Conservation (phyloP, 1,139 yeast species). For the Candida pseudoviswanathii region DNA sequence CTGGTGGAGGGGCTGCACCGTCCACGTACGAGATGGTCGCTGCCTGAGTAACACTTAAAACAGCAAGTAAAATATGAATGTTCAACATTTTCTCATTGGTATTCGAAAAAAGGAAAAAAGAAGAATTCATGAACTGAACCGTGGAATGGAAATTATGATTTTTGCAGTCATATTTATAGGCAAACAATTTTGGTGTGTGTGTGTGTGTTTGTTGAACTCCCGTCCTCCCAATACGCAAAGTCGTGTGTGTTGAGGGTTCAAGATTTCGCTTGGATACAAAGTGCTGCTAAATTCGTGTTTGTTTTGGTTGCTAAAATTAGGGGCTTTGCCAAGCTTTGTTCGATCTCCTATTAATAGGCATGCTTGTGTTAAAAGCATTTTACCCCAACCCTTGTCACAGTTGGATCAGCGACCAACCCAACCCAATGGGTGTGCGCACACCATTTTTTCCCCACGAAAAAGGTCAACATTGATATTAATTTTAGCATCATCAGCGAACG, state of each 20-base stretch:
- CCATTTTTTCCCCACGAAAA: too few species aligned
- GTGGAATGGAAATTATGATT: not conserved
- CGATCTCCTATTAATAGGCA: too few species aligned
- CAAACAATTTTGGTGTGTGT: too few species aligned
- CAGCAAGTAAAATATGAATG: slow-evolving; percentile 1
- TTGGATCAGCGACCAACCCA: too few species aligned
- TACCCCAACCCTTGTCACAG: too few species aligned
- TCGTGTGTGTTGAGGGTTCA: not conserved
- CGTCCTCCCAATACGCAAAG: too few species aligned
- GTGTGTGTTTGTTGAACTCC: too few species aligned
- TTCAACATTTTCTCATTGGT: not conserved
- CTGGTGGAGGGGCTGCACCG: not conserved
- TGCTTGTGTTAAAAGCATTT: too few species aligned
- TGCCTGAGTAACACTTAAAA: slow-evolving; percentile 1
- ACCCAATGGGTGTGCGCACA: too few species aligned
- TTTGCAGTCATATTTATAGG: not conserved
- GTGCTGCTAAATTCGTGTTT: not conserved
- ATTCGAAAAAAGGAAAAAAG: not conserved
- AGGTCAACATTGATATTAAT: too few species aligned
- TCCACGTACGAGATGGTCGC: not conserved
- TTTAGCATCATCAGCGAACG: too few species aligned
- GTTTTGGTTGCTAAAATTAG: slow-evolving; percentile 3
- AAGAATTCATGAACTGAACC: not conserved
- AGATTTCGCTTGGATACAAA: not conserved
- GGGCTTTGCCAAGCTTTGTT: not conserved